phyloP scores from a whole-genome alignment of 2,329 filamentous ascomycete genomes.

The Alternaria sp. region DNA sequence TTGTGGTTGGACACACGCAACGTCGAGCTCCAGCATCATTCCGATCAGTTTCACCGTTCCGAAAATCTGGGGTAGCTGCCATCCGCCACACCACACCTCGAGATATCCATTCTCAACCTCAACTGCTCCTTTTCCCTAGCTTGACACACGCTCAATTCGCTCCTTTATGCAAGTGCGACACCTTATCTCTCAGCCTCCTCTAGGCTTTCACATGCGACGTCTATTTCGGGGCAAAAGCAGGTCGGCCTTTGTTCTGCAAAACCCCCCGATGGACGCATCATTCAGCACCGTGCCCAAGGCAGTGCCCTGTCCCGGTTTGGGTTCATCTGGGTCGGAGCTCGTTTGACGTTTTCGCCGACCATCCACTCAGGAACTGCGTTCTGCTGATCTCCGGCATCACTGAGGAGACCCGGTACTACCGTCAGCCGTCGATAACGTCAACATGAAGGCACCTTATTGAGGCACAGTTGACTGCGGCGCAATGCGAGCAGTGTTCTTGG shows the following conservation, averaged over 20 bases:
- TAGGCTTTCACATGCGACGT: not conserved
- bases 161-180: not conserved
- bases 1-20: not conserved
- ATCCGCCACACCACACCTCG: not conserved
- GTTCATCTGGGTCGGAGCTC: constrained; percentile 10
- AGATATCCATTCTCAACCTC: not conserved
- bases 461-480: constrained; percentile 3
- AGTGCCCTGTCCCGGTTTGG: not conserved
- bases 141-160: not conserved
- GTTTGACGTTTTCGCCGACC: constrained; percentile 19
- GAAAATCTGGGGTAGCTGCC: constrained; percentile 11
- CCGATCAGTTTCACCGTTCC: constrained; percentile 14
- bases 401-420: constrained; percentile 34
- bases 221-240: constrained; percentile 1
- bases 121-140: not conserved
- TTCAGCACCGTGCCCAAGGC: constrained; percentile 1
- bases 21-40: constrained; percentile 4
- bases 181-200: not conserved
- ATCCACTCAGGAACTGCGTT: constrained; percentile 15
- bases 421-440: constrained; percentile 18
- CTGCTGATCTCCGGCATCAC: constrained; percentile 23
- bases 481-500: not conserved
- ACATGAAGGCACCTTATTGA: constrained; percentile 6
- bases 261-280: constrained; percentile 15
- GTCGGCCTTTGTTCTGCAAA: not conserved